Evolutionary conservation across 371 early-diverging fungal species (phyloP), one percentile per base, ranked within the genome.

Genomic region (Mortierella sp.): DNA sequence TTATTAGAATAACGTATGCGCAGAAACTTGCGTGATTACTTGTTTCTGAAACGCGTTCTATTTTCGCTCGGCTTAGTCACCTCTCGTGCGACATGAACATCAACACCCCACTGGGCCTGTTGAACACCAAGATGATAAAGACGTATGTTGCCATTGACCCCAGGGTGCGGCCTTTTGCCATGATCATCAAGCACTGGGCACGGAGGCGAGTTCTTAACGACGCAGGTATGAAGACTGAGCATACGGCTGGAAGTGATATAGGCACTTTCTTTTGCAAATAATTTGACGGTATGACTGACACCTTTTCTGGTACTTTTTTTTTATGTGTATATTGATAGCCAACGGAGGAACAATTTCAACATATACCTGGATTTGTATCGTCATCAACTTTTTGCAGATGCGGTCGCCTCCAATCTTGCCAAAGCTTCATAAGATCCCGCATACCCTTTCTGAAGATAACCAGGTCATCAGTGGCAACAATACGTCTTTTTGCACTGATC

Each of bases 331-430:
- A 28, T 5, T 44, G 27, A n/a, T 67, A 86, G 95, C 92, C 12
- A 91, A 89, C 60, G 96, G 97, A 46, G 97, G 97, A 14, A 97
- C 97, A 0, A 76, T 97, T 44, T 94, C 95, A 34, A 93, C 94
- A 3, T 97, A 97, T 79, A 91, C 97, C 21, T 96, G 96, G 96
- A 93, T 93, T 19, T 93, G 92, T 71, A 91, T 96, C 87, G 87
- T 91, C 30, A 79, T 97, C 64, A 91, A 93, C 67, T 97, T 94
- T 72, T 79, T 97, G 41, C 97, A 97, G 80, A 91, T 86, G 84
- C 90, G 95, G n/a, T 58, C 87, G 15, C 95, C 96, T 31, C 93
- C 97, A 0, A 93, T 97, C 56, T 80, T 97, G 21, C 97, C 97
- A 0, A 87, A 87, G 15, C 79, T 97, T 39, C 96, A 96, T 62